Percentiles rank a stretch among this genome's conserved stretches.
Evolutionary conservation across 768 basidiomycete species (phyloP).

Genomic region (Amanita pseudoporphyria): DNA sequence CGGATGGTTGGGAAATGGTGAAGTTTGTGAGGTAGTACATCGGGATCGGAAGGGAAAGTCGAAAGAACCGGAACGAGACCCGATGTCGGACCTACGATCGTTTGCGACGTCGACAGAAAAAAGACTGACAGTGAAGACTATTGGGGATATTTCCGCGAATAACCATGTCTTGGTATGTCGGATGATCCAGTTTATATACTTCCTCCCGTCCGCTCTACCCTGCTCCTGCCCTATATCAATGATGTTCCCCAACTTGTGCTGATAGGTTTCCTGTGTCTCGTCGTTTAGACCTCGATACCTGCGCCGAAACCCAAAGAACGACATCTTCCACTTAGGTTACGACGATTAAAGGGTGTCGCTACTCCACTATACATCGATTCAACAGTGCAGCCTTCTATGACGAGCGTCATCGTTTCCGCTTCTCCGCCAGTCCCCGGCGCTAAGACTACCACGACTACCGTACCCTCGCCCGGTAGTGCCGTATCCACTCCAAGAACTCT

Average conservation of each 20-base stretch:
- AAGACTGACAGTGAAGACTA: background rate
- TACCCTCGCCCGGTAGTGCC: background rate
- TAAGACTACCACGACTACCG: background rate
- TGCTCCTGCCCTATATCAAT: background rate
- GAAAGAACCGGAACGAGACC: background rate
- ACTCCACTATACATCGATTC: constrained; percentile 2
- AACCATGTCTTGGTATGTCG: background rate
- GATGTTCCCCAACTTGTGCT: background rate
- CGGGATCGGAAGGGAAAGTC: background rate
- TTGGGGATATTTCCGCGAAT: background rate
- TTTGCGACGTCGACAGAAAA: background rate
- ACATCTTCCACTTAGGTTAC: constrained; percentile 2
- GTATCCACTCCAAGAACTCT: background rate
- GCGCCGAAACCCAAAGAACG: background rate
- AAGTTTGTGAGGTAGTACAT: background rate
- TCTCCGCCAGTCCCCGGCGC: background rate
- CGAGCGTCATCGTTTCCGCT: background rate
- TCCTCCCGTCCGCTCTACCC: background rate
- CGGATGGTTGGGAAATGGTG: background rate
- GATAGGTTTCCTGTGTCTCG: background rate
- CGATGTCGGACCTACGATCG: background rate
- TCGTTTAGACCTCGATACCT: background rate
- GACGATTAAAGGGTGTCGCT: background rate
- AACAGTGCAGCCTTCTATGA: background rate
- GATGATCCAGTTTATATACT: background rate